Conservation (phyloP, 2,329 filamentous ascomycete genomes). For the Didymella arachidicola region DNA sequence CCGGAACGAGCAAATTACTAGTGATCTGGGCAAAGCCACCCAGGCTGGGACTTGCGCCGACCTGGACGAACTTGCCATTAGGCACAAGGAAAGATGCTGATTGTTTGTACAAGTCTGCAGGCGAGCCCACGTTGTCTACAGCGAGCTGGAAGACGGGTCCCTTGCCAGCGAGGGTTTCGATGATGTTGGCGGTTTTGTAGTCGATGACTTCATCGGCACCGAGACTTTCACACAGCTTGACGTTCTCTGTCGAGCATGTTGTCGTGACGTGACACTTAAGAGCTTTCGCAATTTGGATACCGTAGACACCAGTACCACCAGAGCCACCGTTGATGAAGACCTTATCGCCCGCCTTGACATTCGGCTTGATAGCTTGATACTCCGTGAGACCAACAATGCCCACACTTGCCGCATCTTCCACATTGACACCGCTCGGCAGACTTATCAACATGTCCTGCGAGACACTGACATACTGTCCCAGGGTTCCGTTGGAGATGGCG, state of each 20-base stretch:
- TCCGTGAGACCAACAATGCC: constrained; percentile 52
- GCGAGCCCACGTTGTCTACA: constrained; percentile 66
- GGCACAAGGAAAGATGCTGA: constrained; percentile 61
- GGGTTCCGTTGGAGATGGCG: constrained; percentile 44
- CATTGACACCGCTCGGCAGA: constrained; percentile 38
- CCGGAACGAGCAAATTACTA: constrained; percentile 55
- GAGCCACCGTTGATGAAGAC: constrained; percentile 72
- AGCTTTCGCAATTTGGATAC: constrained; percentile 69
- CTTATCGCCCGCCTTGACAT: constrained; percentile 55
- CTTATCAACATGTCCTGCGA: constrained; percentile 26
- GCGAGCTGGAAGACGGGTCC: constrained; percentile 61
- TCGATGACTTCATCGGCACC: constrained; percentile 72
- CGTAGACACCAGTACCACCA: constrained; percentile 67
- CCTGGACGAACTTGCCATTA: constrained; percentile 57
- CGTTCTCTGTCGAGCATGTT: constrained; percentile 66
- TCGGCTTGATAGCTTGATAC: constrained; percentile 48
- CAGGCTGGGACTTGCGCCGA: constrained; percentile 29
- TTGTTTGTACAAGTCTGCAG: constrained; percentile 61
- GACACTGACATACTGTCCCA: constrained; percentile 51
- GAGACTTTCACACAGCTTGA: constrained; percentile 63
- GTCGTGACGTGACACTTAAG: constrained; percentile 66
- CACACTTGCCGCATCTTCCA: constrained; percentile 49
- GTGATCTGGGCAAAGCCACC: constrained; percentile 40
- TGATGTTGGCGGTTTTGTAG: constrained; percentile 62
- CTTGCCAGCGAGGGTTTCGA: constrained; percentile 56